phyloP scores from a whole-genome alignment of 2,329 filamentous ascomycete species.

The Colletotrichum eremochloae region DNA sequence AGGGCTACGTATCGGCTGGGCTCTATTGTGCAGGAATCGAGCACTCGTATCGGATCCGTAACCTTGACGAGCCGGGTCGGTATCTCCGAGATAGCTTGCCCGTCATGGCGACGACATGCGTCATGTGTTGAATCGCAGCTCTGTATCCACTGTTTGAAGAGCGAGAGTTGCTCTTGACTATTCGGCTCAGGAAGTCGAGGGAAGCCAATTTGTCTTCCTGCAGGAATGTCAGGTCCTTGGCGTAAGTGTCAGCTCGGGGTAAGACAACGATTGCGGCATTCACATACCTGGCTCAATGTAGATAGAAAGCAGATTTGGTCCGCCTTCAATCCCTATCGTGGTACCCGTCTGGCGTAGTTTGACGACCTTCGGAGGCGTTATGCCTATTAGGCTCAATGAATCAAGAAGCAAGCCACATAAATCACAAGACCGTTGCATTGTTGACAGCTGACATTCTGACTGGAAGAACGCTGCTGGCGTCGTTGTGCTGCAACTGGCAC shows the following conservation, averaged over 20 bases:
- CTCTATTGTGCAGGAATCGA: background rate
- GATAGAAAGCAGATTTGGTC: conserved; percentile 24
- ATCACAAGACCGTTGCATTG: background rate
- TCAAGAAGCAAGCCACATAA: conserved; percentile 8
- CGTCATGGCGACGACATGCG: background rate
- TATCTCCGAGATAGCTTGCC: background rate
- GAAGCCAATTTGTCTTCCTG: conserved; percentile 1
- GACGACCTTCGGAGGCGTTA: background rate
- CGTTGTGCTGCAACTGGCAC: background rate
- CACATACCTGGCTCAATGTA: conserved; percentile 19
- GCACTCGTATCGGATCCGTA: background rate
- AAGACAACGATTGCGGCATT: background rate
- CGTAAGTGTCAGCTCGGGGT: background rate
- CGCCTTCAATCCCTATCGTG: background rate
- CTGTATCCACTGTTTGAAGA: conserved; percentile 23
- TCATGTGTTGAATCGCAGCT: conserved; percentile 17
- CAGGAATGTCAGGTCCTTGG: conserved; percentile 1
- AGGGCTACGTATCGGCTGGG: conserved; percentile 35
- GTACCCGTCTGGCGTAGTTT: conserved; percentile 4
- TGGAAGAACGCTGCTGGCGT: background rate
- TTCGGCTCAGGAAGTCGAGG: background rate
- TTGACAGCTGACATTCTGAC: background rate
- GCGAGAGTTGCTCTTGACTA: conserved; percentile 15
- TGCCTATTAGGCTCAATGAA: background rate
- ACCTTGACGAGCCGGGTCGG: conserved; percentile 27